Evolutionary conservation across 2,329 filamentous ascomycete genomes (phyloP).

Genomic region (Monosporascus sp.): DNA sequence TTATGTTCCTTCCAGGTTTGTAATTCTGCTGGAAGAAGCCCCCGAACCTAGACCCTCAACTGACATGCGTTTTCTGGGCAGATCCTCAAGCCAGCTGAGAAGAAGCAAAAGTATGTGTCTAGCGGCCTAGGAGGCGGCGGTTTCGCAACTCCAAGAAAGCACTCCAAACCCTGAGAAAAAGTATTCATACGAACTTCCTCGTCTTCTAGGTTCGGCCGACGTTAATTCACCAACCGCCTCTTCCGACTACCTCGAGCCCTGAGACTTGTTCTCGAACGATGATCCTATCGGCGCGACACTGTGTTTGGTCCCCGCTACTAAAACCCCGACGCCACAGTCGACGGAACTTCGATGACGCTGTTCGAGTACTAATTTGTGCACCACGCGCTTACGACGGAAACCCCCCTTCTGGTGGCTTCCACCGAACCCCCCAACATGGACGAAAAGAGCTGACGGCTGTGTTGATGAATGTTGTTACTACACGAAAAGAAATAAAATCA

Average conservation of each 20-base stretch:
- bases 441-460: constrained; percentile 17
- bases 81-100: constrained; percentile 99
- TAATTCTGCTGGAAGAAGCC: constrained; percentile 6
- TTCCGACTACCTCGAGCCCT: constrained; percentile 14
- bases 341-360: constrained; percentile 12
- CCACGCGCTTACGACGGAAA: constrained; percentile 14
- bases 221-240: constrained; percentile 53
- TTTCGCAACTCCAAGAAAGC: constrained; percentile 67
- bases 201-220: constrained; percentile 90
- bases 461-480: constrained; percentile 28
- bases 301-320: background rate
- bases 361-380: constrained; percentile 21
- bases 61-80: constrained; percentile 29
- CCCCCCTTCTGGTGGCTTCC: constrained; percentile 11
- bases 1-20: constrained; percentile 96
- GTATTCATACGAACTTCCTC: constrained; percentile 68
- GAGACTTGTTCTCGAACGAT: constrained; percentile 17
- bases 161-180: constrained; percentile 61
- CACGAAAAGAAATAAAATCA: constrained; percentile 32
- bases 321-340: background rate
- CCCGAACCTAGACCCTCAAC: background rate
- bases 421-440: constrained; percentile 16
- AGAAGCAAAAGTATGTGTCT: constrained; percentile 99
- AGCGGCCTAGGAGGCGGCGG: constrained; percentile 65
- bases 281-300: constrained; percentile 11